phyloP scores from a whole-genome alignment of 2,329 filamentous ascomycete genomes.

The Nakataea oryzae region DNA sequence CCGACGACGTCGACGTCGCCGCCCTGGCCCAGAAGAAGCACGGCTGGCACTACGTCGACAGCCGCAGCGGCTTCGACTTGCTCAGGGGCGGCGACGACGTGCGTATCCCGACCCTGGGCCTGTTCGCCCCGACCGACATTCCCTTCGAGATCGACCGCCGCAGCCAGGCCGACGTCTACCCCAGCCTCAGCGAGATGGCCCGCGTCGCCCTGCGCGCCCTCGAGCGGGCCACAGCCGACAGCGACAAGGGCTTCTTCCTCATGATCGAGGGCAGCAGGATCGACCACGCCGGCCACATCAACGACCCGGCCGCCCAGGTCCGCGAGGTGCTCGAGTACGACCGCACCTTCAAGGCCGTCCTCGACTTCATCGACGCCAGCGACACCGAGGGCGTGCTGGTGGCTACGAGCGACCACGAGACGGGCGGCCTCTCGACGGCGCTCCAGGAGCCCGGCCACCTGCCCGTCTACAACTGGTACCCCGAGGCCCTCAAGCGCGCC shows the following conservation, averaged over 20 bases:
- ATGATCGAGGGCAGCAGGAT: conserved; percentile 98
- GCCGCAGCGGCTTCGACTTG: conserved; percentile 64
- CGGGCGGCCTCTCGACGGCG: conserved; percentile 75
- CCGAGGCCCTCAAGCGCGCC: conserved; percentile 61
- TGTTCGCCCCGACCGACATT: conserved; percentile 74
- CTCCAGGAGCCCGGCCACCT: conserved; percentile 44
- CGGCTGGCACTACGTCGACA: conserved; percentile 70
- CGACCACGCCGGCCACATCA: conserved; percentile 84
- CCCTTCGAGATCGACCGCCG: conserved; percentile 90
- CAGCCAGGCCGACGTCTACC: conserved; percentile 68
- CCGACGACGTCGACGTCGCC: conserved; percentile 67
- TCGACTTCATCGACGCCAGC: conserved; percentile 73
- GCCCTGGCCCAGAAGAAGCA: conserved; percentile 60
- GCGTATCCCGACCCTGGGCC: conserved; percentile 72
- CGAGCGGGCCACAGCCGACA: conserved; percentile 69
- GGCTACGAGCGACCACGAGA: conserved; percentile 91
- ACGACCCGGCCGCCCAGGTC: conserved; percentile 75
- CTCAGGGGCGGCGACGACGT: conserved; percentile 57
- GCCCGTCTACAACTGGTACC: conserved; percentile 67
- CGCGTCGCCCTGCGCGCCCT: conserved; percentile 70
- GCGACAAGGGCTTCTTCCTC: conserved; percentile 90
- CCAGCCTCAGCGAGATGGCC: conserved; percentile 86
- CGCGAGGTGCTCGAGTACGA: conserved; percentile 95
- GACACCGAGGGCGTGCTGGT: conserved; percentile 71
- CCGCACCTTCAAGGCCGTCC: conserved; percentile 67